Evolutionary conservation across 179 eudicot species (phyloP).

Genomic region (Vitellaria paradoxa): DNA sequence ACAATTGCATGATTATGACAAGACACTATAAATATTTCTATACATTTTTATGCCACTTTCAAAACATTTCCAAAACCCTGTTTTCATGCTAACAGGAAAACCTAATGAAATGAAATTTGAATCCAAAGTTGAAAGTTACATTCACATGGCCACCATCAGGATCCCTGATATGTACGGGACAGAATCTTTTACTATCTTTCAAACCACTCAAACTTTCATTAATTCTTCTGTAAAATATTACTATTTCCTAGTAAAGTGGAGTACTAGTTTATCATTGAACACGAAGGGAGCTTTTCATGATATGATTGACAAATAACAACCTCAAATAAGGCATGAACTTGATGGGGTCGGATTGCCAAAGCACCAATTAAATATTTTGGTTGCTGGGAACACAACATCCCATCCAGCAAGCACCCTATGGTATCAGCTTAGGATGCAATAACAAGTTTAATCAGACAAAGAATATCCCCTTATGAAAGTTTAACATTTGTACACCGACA

Average conservation of each 20-base stretch:
- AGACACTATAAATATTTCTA: no score
- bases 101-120: no score
- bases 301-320: not conserved
- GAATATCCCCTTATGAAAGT: not conserved
- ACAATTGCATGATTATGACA: not conserved
- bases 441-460: not conserved
- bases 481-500: not conserved
- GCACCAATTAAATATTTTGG: not conserved
- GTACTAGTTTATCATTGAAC: conserved; percentile 4
- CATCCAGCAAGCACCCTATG: not conserved
- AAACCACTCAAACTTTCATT: conserved; percentile 9
- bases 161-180: conserved; percentile 2
- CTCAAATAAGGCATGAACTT: not conserved
- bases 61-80: no score
- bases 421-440: not conserved
- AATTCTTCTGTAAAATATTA: not conserved
- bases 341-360: not conserved
- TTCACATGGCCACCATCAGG: conserved; percentile 7
- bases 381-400: not conserved
- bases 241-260: not conserved
- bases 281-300: not conserved
- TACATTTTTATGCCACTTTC: no score
- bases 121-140: not conserved
- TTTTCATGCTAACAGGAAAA: not conserved
- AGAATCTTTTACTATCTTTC: not conserved